These are phyloP conservation scores for Yamadazyma membranifaciens DNA, from an alignment of 1,139 yeast genomes.

Conservation along the genomic window DNA sequence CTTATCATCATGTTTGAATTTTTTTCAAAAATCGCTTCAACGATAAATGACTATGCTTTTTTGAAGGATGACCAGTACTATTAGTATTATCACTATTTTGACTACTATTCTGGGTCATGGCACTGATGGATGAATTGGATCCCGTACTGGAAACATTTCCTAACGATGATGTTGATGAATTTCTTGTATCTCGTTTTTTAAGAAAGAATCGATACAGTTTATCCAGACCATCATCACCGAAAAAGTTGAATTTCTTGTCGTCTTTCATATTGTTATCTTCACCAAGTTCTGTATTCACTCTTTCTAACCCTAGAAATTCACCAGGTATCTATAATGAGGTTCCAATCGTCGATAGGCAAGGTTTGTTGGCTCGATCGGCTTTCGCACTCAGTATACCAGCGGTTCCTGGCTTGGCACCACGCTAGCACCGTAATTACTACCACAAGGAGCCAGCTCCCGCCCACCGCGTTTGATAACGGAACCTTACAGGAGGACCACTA, in stretches of 20 bases:
- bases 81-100: conserved; percentile 1
- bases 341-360: too few relatives aligned
- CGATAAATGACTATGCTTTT: conserved; percentile 26
- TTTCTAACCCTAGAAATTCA: too few relatives aligned
- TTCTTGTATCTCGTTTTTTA: conserved; percentile 14
- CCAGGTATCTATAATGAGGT: too few relatives aligned
- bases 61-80: background rate
- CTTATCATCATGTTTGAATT: conserved; percentile 27
- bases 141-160: conserved; percentile 12
- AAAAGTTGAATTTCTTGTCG: conserved; percentile 1
- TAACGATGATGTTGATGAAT: conserved; percentile 12
- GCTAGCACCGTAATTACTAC: too few relatives aligned
- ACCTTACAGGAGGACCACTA: too few relatives aligned
- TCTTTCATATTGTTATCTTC: background rate
- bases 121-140: background rate
- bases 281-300: too few relatives aligned
- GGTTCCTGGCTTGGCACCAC: too few relatives aligned
- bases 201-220: conserved; percentile 19
- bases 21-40: conserved; percentile 39
- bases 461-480: too few relatives aligned
- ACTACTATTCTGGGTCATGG: background rate
- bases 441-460: too few relatives aligned
- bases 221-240: conserved; percentile 27
- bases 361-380: too few relatives aligned
- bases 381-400: too few relatives aligned